A percentile compares a stretch with the other conserved stretches of the same genome.
Evolutionary conservation across 2,329 filamentous ascomycete species (phyloP).

Genomic region (Colletotrichum acutatum): DNA sequence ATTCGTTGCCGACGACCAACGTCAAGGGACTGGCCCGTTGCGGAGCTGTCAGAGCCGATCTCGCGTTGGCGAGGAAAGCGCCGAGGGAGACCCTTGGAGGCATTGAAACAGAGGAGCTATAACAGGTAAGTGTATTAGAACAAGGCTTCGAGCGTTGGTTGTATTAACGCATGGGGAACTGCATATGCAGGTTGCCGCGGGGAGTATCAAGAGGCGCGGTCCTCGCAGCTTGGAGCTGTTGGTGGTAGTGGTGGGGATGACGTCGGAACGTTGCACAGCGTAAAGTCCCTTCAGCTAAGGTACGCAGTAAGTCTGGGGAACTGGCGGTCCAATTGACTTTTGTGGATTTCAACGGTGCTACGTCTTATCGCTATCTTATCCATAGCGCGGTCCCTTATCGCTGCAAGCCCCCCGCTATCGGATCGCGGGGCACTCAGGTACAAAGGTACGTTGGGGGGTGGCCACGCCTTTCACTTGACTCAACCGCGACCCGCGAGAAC

Average conservation of each 20-base stretch:
- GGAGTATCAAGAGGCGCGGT: not conserved
- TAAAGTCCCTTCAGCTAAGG: not conserved
- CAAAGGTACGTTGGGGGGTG: too few relatives aligned
- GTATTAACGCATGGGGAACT: not conserved
- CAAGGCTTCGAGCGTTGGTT: not conserved
- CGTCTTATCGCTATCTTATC: slow-evolving; percentile 7
- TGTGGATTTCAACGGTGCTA: not conserved
- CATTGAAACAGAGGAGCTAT: slow-evolving; percentile 37
- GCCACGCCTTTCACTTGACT: not conserved
- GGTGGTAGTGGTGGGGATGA: slow-evolving; percentile 10
- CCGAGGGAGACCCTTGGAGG: slow-evolving; percentile 53
- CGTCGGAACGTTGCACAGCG: slow-evolving; percentile 12
- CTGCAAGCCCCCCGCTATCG: slow-evolving; percentile 1
- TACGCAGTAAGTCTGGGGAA: not conserved
- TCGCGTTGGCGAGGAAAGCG: slow-evolving; percentile 63
- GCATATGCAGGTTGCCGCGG: not conserved
- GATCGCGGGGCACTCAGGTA: slow-evolving; percentile 11
- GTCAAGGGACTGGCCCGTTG: slow-evolving; percentile 62
- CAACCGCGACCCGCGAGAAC: slow-evolving; percentile 19
- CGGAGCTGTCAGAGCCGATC: slow-evolving; percentile 55
- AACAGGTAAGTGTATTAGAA: not conserved
- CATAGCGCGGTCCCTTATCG: not conserved
- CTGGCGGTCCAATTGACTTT: slow-evolving; percentile 2
- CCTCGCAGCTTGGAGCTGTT: not conserved
- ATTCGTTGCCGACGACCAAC: slow-evolving; percentile 76